Evolutionary conservation across 306 rosid genomes (phyloP).

Genomic region (Glycine tomentella): DNA sequence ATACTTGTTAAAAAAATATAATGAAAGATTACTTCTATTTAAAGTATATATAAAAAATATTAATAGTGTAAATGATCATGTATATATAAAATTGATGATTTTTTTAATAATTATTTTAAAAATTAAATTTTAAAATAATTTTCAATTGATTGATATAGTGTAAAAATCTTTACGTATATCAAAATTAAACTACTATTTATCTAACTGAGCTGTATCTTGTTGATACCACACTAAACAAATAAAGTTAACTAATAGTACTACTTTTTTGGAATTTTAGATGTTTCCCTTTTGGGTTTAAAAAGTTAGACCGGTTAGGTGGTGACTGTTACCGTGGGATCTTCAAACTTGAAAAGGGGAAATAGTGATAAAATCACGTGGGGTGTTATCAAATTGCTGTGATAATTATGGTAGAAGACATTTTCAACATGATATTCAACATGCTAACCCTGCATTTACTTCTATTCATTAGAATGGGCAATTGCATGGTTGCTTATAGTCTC

Average conservation of each 20-base stretch:
- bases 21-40: no score
- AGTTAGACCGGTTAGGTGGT: neutral
- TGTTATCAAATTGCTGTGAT: constrained; percentile 41
- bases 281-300: constrained; percentile 52
- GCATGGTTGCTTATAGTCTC: constrained; percentile 19
- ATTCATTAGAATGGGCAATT: constrained; percentile 34
- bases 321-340: constrained; percentile 16
- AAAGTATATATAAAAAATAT: no score
- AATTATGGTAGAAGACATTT: constrained; percentile 54
- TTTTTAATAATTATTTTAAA: no score
- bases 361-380: constrained; percentile 41
- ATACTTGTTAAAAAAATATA: no score
- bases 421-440: constrained; percentile 49
- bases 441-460: constrained; percentile 41
- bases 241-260: no score
- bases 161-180: no score
- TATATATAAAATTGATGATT: no score
- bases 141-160: no score
- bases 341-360: constrained; percentile 32
- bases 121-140: no score
- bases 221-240: no score
- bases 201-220: neutral
- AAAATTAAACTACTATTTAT: no score
- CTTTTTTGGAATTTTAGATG: constrained; percentile 45
- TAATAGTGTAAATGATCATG: no score